Conservation (phyloP, 305 asterid genomes). For the Solanum hybrid region DNA sequence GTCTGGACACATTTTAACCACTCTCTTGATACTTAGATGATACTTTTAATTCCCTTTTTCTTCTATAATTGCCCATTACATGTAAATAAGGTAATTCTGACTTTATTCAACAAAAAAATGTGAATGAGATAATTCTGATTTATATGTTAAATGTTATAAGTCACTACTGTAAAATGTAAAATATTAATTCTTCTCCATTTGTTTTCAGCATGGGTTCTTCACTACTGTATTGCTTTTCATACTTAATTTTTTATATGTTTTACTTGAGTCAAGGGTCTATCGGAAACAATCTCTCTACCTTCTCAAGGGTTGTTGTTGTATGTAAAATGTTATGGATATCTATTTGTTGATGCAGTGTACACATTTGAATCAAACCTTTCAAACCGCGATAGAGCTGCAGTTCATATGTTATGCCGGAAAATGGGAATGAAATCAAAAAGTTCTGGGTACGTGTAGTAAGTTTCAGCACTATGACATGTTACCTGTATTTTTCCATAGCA, state of each 20-base stretch:
- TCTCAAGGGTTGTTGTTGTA: background rate
- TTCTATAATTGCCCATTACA: background rate
- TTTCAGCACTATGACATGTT: background rate
- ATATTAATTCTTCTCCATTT: background rate
- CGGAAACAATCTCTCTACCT: background rate
- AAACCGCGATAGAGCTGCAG: constrained; percentile 55
- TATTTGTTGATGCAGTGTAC: constrained; percentile 39
- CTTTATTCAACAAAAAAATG: background rate
- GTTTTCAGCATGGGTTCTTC: background rate
- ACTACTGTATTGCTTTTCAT: background rate
- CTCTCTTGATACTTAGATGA: background rate
- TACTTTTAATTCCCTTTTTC: background rate
- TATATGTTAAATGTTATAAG: background rate
- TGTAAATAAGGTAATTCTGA: background rate
- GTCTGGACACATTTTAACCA: background rate
- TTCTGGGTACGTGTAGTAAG: constrained; percentile 47
- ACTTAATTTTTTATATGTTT: background rate
- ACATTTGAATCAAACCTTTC: constrained; percentile 46
- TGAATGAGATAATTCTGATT: background rate
- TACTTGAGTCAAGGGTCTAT: background rate
- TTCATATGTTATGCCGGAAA: constrained; percentile 54
- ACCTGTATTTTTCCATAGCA: background rate
- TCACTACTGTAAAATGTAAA: background rate
- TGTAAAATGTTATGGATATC: constrained; percentile 1
- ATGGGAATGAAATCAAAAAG: constrained; percentile 75